Conservation (phyloP, 768 basidiomycete genomes). For the Suillus occidentalis region DNA sequence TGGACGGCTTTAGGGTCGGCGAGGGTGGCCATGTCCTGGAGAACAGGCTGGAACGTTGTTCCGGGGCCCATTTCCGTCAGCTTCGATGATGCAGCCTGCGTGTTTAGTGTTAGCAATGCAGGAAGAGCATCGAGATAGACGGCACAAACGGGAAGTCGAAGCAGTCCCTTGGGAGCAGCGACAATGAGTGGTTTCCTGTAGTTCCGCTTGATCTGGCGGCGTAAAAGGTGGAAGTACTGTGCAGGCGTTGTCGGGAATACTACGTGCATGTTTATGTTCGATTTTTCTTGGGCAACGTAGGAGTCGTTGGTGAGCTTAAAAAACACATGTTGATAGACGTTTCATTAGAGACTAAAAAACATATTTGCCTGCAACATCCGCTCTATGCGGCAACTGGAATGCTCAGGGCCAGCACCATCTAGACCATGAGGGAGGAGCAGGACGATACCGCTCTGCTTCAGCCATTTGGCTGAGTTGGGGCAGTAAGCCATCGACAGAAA, state of each 20-base stretch:
- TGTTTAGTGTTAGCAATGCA: neutral
- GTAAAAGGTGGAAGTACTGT: conserved; percentile 91
- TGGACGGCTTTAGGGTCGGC: conserved; percentile 37
- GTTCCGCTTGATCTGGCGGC: conserved; percentile 81
- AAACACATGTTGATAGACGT: neutral
- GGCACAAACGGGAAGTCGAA: conserved; percentile 67
- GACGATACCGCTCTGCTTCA: conserved; percentile 86
- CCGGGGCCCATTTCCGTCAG: conserved; percentile 60
- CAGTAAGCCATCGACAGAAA: neutral
- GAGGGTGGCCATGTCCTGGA: conserved; percentile 46
- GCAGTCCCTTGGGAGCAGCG: conserved; percentile 80
- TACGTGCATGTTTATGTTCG: conserved; percentile 81
- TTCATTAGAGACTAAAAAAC: neutral
- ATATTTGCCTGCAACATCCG: conserved; percentile 78
- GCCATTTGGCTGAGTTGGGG: conserved; percentile 76
- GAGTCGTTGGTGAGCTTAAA: conserved; percentile 75
- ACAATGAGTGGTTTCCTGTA: conserved; percentile 87
- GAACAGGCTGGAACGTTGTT: conserved; percentile 66
- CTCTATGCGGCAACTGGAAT: conserved; percentile 86
- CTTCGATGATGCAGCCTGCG: conserved; percentile 70
- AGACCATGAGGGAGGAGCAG: conserved; percentile 86
- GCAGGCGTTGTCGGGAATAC: conserved; percentile 86
- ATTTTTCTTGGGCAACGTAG: conserved; percentile 31
- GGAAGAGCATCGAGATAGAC: neutral
- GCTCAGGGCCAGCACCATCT: conserved; percentile 92